Conservation (phyloP, 805 yeast species). For the Priceomyces melissophilus region DNA sequence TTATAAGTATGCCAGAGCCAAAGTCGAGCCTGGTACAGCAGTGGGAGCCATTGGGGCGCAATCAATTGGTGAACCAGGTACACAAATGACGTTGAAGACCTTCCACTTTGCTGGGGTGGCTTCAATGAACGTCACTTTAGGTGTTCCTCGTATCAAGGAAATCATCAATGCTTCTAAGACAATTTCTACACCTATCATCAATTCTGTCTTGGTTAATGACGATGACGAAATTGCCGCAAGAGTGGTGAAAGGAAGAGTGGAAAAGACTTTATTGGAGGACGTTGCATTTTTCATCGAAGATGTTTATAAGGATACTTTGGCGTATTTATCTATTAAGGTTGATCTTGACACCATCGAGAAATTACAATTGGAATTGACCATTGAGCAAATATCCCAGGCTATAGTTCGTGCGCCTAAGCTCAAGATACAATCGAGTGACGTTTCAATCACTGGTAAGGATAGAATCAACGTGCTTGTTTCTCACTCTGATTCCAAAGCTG, state of each 20-base stretch:
- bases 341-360: constrained; percentile 83
- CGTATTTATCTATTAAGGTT: constrained; percentile 75
- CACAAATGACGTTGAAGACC: constrained; percentile 90
- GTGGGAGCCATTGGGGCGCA: constrained; percentile 99
- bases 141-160: constrained; percentile 99
- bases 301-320: constrained; percentile 77
- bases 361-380: constrained; percentile 81
- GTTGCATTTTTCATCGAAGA: constrained; percentile 89
- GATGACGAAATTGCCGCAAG: constrained; percentile 97
- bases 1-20: constrained; percentile 78
- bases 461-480: constrained; percentile 63
- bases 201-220: constrained; percentile 88
- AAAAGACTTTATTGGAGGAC: constrained; percentile 84
- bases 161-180: constrained; percentile 95
- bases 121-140: constrained; percentile 96
- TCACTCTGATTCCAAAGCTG: constrained; percentile 33
- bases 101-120: constrained; percentile 99
- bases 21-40: constrained; percentile 98
- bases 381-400: constrained; percentile 84
- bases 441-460: constrained; percentile 62
- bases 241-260: constrained; percentile 96
- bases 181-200: constrained; percentile 94
- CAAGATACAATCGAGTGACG: constrained; percentile 72
- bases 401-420: constrained; percentile 82
- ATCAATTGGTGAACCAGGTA: constrained; percentile 98